These are phyloP conservation scores for Triticum timopheevii DNA, from an alignment of 176 grass and related monocot species.

Conservation along the genomic window DNA sequence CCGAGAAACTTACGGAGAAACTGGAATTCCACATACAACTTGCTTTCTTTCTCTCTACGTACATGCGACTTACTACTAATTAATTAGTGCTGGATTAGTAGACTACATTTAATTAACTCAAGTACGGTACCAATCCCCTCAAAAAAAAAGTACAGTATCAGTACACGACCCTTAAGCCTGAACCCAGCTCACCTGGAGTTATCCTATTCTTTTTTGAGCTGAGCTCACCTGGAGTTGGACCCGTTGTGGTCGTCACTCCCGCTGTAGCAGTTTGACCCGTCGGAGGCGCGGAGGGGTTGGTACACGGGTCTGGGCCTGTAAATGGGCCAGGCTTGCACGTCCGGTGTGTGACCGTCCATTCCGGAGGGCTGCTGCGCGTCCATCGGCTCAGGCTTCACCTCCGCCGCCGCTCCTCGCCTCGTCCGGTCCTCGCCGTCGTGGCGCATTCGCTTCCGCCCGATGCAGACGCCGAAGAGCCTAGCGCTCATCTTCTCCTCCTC, in stretches of 20 bases:
- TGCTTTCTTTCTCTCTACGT: neutral
- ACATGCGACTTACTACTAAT: neutral
- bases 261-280: slow-evolving; percentile 28
- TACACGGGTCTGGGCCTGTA: slow-evolving; percentile 61
- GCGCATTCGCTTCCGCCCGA: slow-evolving; percentile 55
- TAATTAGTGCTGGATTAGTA: neutral
- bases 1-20: neutral
- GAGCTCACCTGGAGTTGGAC: slow-evolving; percentile 42
- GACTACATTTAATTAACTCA: neutral
- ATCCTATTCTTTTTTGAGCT: too few relatives aligned
- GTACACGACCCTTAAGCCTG: neutral
- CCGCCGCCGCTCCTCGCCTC: neutral
- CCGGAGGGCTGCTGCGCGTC: neutral
- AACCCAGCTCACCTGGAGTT: neutral
- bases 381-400: slow-evolving; percentile 56
- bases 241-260: slow-evolving; percentile 26
- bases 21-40: neutral
- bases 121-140: neutral
- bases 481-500: slow-evolving; percentile 31
- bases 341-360: neutral
- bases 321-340: slow-evolving; percentile 50
- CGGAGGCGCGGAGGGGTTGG: slow-evolving; percentile 35
- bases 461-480: slow-evolving; percentile 72
- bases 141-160: neutral
- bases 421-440: slow-evolving; percentile 6